Base-by-base conservation (phyloP, 1,139 yeast genomes). In the Pichia sp. region DNA sequence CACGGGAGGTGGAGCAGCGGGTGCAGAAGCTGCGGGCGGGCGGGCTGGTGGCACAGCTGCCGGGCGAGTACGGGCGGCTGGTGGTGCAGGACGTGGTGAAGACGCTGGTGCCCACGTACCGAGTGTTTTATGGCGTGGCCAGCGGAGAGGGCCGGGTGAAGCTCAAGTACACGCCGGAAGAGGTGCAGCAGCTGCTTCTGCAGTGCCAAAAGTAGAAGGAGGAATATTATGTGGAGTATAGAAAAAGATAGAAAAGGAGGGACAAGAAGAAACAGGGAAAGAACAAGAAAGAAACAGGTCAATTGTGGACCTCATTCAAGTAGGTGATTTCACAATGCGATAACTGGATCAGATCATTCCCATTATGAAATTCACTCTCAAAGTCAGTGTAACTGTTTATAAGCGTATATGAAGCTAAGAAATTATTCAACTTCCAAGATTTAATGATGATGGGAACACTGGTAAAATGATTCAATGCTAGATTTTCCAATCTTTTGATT, bases 391-490 rank as follows among this genome's bases (percentile, higher is more conserved):
- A 30, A 30, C 8, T 25, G 9, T 25, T 25, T 7, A 25, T 7
- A 9, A 9, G 16, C 35, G 20, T n/a, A 30, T n/a, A n/a, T 3
- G 35, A 30, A n/a, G 18, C 11, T 18, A n/a, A 18, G 23, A 8
- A 35, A 24, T 34, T 40, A 12, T 39, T 36, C 9, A 25, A 8
- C 15, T 27, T 35, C 49, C 49, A 47, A 7, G 49, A 29, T 29
- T 44, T 39, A 3, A 47, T 27, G 7, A 47, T 35, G 1, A 47
- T 18, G 16, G 49, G 49, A 2, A 47, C 49, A 20, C 49, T 47
- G 2, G 49, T 47, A 9, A 8, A 23, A 24, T 47, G 47, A 16
- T 15, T 37, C 7, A 38, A 35, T 13, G 49, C 49, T 7, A 42
- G 22, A 15, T 40, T 30, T 22, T 47, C 42, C 5, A 47, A n/a